A percentile compares a stretch with the other conserved stretches of the same genome.
Evolutionary conservation across 2,329 filamentous ascomycete genomes (phyloP).

Genomic region (Nannizziopsis arthrosporioides): DNA sequence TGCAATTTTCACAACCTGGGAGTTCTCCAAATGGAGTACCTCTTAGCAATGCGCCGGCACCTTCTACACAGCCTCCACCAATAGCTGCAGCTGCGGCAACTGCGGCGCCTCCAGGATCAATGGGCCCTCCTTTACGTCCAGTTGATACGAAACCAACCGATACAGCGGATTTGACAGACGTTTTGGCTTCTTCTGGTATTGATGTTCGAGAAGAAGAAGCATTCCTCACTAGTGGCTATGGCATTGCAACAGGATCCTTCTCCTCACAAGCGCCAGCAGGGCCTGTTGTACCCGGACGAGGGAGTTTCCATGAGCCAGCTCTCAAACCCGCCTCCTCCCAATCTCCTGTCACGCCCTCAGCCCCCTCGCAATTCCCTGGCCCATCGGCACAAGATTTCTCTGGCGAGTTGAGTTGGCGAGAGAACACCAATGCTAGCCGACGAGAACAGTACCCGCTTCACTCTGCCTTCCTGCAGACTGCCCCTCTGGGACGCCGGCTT

Average conservation of each 20-base stretch:
- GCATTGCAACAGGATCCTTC: constrained; percentile 37
- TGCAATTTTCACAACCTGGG: constrained; percentile 31
- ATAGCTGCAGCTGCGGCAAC: constrained; percentile 16
- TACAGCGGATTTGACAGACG: constrained; percentile 65
- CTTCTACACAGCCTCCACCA: constrained; percentile 17
- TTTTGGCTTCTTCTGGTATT: constrained; percentile 72
- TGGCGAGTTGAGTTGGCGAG: constrained; percentile 46
- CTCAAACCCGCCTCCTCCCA: constrained; percentile 44
- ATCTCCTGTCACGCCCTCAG: constrained; percentile 44
- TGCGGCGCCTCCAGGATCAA: constrained; percentile 36
- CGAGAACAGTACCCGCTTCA: constrained; percentile 57
- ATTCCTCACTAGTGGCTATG: constrained; percentile 52
- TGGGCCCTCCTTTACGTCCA: constrained; percentile 54
- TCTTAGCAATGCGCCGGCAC: constrained; percentile 43
- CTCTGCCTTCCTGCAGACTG: constrained; percentile 60
- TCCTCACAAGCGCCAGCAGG: constrained; percentile 33
- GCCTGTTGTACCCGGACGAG: constrained; percentile 27
- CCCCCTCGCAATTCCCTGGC: constrained; percentile 30
- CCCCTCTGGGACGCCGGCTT: constrained; percentile 43
- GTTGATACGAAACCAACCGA: constrained; percentile 40
- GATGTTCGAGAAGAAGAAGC: constrained; percentile 80
- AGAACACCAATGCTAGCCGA: constrained; percentile 52
- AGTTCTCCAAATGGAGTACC: constrained; percentile 29
- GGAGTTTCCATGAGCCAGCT: constrained; percentile 41
- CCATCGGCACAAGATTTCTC: constrained; percentile 8